Evolutionary conservation across 2,329 filamentous ascomycete genomes (phyloP).

Genomic region (Colletotrichum abscissum): DNA sequence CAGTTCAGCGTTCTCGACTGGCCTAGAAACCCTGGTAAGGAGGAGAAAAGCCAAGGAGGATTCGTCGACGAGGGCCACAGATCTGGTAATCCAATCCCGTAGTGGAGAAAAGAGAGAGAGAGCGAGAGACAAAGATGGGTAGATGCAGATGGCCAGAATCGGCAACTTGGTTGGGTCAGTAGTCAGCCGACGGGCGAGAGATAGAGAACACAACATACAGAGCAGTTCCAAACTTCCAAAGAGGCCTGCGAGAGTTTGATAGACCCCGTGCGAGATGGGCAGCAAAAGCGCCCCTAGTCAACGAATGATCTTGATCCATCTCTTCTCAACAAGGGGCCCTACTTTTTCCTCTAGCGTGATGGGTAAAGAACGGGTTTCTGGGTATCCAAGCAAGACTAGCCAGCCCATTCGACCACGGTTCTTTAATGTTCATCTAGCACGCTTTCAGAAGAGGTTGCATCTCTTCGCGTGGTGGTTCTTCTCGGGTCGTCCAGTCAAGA

Average conservation of each 20-base stretch:
- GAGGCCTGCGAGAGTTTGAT: neutral
- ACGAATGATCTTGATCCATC: neutral
- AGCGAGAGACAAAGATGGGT: neutral
- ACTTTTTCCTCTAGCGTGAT: slow-evolving; percentile 10
- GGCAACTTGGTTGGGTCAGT: neutral
- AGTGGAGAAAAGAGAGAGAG: neutral
- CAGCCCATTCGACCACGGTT: slow-evolving; percentile 19
- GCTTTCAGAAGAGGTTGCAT: slow-evolving; percentile 21
- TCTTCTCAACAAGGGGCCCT: slow-evolving; percentile 9
- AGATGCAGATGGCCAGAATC: neutral
- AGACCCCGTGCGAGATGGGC: neutral
- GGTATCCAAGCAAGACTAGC: neutral
- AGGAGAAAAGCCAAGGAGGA: neutral
- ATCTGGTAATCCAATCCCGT: slow-evolving; percentile 1
- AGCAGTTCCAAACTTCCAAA: neutral
- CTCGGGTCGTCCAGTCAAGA: slow-evolving; percentile 17
- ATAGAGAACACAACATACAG: neutral
- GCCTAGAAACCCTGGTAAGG: neutral
- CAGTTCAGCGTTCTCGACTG: slow-evolving; percentile 9
- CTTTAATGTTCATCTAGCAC: slow-evolving; percentile 4
- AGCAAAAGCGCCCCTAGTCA: neutral
- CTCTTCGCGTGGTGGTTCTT: slow-evolving; percentile 33
- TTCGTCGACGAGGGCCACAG: slow-evolving; percentile 5
- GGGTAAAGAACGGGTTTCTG: slow-evolving; percentile 15
- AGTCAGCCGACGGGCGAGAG: neutral